Conservation (phyloP, 306 rosid genomes). For the Dicorynia guianensis region DNA sequence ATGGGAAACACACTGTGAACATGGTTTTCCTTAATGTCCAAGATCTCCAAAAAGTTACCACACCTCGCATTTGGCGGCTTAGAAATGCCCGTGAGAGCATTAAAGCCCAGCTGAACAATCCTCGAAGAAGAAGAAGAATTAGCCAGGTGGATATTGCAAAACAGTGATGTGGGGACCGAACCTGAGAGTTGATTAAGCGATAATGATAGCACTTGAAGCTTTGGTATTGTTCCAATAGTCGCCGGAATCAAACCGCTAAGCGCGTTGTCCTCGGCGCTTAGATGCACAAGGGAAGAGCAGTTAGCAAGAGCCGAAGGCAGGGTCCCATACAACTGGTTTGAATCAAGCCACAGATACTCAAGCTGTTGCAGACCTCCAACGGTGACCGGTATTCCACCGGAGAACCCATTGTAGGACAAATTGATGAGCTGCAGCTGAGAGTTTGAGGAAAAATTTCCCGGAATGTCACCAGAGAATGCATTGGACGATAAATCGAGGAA, state of each 20-base stretch:
- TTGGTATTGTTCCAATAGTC: conserved; percentile 63
- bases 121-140: conserved; percentile 56
- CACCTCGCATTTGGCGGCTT: conserved; percentile 58
- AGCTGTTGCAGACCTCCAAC: conserved; percentile 58
- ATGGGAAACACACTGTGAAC: conserved; percentile 57
- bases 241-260: conserved; percentile 73
- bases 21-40: conserved; percentile 64
- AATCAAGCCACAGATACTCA: conserved; percentile 64
- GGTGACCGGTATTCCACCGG: conserved; percentile 64
- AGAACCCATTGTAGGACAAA: conserved; percentile 64
- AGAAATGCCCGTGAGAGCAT: conserved; percentile 70
- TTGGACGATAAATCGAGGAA: conserved; percentile 68
- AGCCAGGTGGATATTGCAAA: conserved; percentile 47
- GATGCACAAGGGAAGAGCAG: conserved; percentile 65
- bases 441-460: conserved; percentile 51
- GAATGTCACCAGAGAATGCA: conserved; percentile 66
- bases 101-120: conserved; percentile 60
- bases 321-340: conserved; percentile 62
- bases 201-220: conserved; percentile 72
- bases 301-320: conserved; percentile 76
- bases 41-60: conserved; percentile 53
- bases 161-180: conserved; percentile 62
- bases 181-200: conserved; percentile 66
- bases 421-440: conserved; percentile 69
- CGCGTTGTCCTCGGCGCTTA: conserved; percentile 64